Evolutionary conservation across 2,329 filamentous ascomycete species (phyloP), one percentile per base, ranked within the genome.

Genomic region (Phaeomoniella chlamydospora): DNA sequence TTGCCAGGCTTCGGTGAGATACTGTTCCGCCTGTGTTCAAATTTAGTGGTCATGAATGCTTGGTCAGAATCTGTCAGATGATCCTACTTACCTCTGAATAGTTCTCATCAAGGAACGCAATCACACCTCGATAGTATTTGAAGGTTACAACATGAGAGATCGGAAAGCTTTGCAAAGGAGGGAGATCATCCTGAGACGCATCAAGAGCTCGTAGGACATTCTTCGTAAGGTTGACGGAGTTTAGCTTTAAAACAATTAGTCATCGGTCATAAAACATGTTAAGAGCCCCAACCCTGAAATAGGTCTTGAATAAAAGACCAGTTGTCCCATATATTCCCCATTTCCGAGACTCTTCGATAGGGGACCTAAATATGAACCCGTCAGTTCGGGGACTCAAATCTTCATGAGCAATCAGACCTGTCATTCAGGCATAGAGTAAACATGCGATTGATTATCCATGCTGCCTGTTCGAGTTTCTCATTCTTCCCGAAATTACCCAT

Each of bases 321-420:
- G 87, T 85, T 45, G 88, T 79, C 56, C 86, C 87, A 63, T 98
- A 98, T 33, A 94, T 82, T 4, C 85, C 92, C 90, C 90, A 98
- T 72, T 96, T 98, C 37, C 90, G 77, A 5, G 88, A 94, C 49
- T 93, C 81, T 50, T 86, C 77, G 31, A 94, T 65, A 15, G 3
- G 29, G 15, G 10, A 3, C 19, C 17, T 13, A 17, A 12, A 19
- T 5, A 11, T 30, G 33, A 3, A 13, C 34, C n/a, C n/a, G n/a
- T n/a, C n/a, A n/a, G n/a, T n/a, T n/a, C n/a, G n/a, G n/a, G n/a
- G n/a, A n/a, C n/a, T n/a, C n/a, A n/a, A n/a, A n/a, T n/a, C n/a
- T n/a, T n/a, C n/a, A n/a, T n/a, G n/a, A n/a, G 16, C 17, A 34
- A 46, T 55, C 68, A 48, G 66, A 92, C 84, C 86, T 79, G 55